Conservation (phyloP, 2,329 filamentous ascomycete genomes). For the Sclerotinia minor region DNA sequence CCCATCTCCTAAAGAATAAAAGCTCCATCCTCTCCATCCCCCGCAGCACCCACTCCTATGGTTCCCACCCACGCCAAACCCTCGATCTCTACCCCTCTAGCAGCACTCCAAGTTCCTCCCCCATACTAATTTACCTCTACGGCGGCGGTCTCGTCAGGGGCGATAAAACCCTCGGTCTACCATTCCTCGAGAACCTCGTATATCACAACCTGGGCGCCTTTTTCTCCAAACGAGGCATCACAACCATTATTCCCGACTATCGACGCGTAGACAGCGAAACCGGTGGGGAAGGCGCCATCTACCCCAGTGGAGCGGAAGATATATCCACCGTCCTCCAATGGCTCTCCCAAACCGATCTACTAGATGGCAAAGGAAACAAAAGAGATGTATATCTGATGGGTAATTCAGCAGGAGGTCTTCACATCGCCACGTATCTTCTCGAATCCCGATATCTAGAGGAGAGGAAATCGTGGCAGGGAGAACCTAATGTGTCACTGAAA, state of each 20-base stretch:
- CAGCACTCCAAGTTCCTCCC: conserved; percentile 16
- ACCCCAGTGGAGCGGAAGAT: conserved; percentile 39
- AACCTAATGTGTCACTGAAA: conserved; percentile 29
- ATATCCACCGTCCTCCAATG: conserved; percentile 28
- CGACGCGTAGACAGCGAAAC: conserved; percentile 33
- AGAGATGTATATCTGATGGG: conserved; percentile 38
- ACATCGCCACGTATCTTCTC: conserved; percentile 38
- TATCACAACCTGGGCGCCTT: conserved; percentile 40
- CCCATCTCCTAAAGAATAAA: conserved; percentile 34
- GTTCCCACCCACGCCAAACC: conserved; percentile 38
- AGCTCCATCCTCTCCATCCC: conserved; percentile 34
- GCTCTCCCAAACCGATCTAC: conserved; percentile 33
- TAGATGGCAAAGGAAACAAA: conserved; percentile 24
- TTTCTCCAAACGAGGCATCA: conserved; percentile 36
- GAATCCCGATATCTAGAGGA: conserved; percentile 31
- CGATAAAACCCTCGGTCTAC: conserved; percentile 32
- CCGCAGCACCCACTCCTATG: conserved; percentile 33
- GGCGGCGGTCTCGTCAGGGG: conserved; percentile 39
- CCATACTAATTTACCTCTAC: conserved; percentile 40
- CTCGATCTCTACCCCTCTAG: conserved; percentile 37
- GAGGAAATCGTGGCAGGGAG: conserved; percentile 28
- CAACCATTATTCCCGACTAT: conserved; percentile 38
- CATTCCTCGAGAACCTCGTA: conserved; percentile 31
- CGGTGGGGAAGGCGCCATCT: conserved; percentile 37
- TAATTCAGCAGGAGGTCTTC: conserved; percentile 41